These are phyloP conservation scores for Alnus glutinosa DNA, from an alignment of 306 rosid genomes.

Conservation along the genomic window DNA sequence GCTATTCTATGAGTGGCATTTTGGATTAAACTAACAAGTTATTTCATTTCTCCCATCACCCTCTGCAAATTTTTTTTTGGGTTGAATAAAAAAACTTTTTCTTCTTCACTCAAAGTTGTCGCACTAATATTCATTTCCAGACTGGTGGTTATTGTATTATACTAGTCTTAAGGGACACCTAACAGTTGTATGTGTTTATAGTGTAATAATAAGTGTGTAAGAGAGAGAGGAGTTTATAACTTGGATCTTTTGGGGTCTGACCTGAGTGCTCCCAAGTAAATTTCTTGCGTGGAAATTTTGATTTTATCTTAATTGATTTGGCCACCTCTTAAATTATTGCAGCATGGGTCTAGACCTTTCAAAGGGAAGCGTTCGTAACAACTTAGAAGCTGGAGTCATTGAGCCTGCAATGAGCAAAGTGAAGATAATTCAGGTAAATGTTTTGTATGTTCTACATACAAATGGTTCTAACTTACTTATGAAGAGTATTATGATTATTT, in stretches of 20 bases:
- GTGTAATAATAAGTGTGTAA: background rate
- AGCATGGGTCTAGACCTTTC: slow-evolving; percentile 93
- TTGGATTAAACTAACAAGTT: background rate
- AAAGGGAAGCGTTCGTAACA: slow-evolving; percentile 78
- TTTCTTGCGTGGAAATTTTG: slow-evolving; percentile 7
- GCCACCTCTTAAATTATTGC: slow-evolving; percentile 15
- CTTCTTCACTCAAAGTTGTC: background rate
- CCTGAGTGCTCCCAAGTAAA: background rate
- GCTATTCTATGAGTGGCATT: background rate
- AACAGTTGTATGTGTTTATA: too few species aligned
- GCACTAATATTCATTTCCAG: background rate
- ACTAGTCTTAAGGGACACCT: too few species aligned
- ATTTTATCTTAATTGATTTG: background rate
- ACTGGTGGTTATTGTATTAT: background rate
- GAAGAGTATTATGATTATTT: background rate
- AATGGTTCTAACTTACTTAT: background rate
- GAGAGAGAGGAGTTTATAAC: background rate
- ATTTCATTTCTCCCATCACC: background rate
- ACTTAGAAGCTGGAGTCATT: slow-evolving; percentile 97
- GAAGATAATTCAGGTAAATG: slow-evolving; percentile 83
- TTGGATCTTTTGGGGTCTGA: background rate
- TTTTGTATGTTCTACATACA: background rate
- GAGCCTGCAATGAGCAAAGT: slow-evolving; percentile 99
- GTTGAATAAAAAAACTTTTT: background rate
- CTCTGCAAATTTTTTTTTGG: background rate